Base-by-base conservation (phyloP, 192 early-diverging fungal species). In the Spinellus fusiger region DNA sequence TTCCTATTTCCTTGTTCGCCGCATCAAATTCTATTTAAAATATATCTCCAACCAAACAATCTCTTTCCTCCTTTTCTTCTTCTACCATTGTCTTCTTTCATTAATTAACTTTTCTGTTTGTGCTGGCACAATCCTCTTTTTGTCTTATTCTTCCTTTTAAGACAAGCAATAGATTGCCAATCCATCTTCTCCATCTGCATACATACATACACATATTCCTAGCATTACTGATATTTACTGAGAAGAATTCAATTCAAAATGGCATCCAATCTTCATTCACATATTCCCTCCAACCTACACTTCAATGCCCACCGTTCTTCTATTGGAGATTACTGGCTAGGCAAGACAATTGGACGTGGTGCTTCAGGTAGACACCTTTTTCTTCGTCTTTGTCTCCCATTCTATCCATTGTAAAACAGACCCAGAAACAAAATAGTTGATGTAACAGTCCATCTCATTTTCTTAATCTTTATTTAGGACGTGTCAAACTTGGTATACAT, bases 281-380 rank as follows among this genome's bases (percentile, higher is more conserved):
- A 18, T 26, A 58, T 46, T 27, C 38, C 56, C 12, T 23, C 37
- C 18, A 58, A 58, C 7, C 23, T 15, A 4, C 28, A n/a, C n/a
- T n/a, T n/a, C n/a, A n/a, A n/a, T n/a, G n/a, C n/a, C n/a, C n/a
- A 25, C 4, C 57, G 57, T 32, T 31, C 40, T 20, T 59, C 44
- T 16, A 65, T 93, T 27, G 86, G 85, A 5, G 79, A 85, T 37
- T 93, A 82, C 58, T 66, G 82, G 32, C 71, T 93, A 29, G 82
- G 81, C 38, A 76, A 73, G 44, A 72, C 83, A 3, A 80, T 93
- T 65, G 90, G 89, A 8, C 72, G 74, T 47, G 90, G 90, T 48
- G 82, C 84, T 33, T 93, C 69, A 59, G 69, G 69, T 70, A 56
- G 35, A 13, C 35, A 37, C 13, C 5, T 37, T 37, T 9, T 37